These are phyloP conservation scores for Geotrichum carabidarum DNA, from an alignment of 1,139 yeast species.

Conservation along the genomic window DNA sequence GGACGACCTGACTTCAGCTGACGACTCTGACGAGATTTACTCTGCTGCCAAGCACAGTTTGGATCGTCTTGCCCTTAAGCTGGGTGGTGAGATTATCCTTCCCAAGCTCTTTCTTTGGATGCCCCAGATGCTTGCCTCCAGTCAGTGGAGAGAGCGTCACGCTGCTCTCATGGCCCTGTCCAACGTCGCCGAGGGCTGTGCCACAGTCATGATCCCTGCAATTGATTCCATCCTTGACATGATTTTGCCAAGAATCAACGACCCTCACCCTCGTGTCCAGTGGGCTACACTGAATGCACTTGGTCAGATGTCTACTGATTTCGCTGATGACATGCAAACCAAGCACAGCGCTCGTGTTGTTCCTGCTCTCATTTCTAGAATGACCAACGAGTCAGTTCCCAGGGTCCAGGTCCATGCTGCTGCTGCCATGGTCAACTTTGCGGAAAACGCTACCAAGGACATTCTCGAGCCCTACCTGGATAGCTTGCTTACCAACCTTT, in stretches of 20 bases:
- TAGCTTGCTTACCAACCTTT: conserved; percentile 63
- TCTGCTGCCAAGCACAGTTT: conserved; percentile 91
- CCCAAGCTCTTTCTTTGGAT: conserved; percentile 80
- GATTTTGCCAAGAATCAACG: conserved; percentile 75
- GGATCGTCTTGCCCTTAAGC: conserved; percentile 78
- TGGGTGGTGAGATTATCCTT: conserved; percentile 80
- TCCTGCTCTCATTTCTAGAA: conserved; percentile 81
- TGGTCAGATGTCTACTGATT: conserved; percentile 97
- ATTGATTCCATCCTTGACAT: conserved; percentile 76
- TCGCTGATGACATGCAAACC: conserved; percentile 81
- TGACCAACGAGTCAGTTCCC: conserved; percentile 66
- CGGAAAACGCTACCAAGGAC: conserved; percentile 86
- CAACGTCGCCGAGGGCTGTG: conserved; percentile 95
- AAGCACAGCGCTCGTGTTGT: conserved; percentile 72
- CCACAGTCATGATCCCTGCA: conserved; percentile 78
- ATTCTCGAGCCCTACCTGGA: conserved; percentile 88
- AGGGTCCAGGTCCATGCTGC: conserved; percentile 98
- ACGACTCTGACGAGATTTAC: conserved; percentile 81
- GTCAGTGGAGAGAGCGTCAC: conserved; percentile 89
- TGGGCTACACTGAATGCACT: conserved; percentile 95
- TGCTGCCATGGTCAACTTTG: conserved; percentile 92
- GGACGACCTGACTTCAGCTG: conserved; percentile 69
- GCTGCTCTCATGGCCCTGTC: conserved; percentile 96
- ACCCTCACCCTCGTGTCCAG: conserved; percentile 88
- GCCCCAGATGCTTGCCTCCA: conserved; percentile 72